Percentiles rank a stretch among this genome's conserved stretches.
Evolutionary conservation across 345 rosid species (phyloP).

Genomic region (Melaleuca alternifolia): DNA sequence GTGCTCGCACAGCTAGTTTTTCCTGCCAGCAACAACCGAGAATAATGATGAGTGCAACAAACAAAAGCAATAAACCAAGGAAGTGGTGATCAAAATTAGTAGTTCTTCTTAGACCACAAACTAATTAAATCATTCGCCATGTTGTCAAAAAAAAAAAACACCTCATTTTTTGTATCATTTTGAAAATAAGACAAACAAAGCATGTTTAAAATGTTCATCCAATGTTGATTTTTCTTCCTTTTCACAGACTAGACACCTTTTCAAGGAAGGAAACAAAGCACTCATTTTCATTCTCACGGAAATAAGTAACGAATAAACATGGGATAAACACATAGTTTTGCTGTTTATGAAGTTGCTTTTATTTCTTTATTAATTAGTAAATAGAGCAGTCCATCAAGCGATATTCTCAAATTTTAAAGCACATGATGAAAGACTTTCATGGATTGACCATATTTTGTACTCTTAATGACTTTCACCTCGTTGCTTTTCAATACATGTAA

Average conservation of each 20-base stretch:
- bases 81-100: neutral
- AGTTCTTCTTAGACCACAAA: neutral
- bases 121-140: neutral
- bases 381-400: too few relatives aligned
- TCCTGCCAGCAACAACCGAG: fast-evolving
- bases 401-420: too few relatives aligned
- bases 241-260: neutral
- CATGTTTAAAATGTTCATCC: neutral
- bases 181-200: neutral
- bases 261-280: neutral
- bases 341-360: neutral
- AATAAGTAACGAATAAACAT: neutral
- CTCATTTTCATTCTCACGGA: neutral
- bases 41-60: neutral
- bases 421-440: too few relatives aligned
- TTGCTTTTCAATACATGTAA: neutral
- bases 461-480: neutral
- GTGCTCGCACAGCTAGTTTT: neutral
- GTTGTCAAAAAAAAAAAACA: too few relatives aligned
- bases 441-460: neutral
- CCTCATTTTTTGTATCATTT: neutral
- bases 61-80: too few relatives aligned
- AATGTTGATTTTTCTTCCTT: neutral
- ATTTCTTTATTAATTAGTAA: too few relatives aligned
- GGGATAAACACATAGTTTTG: neutral